Evolutionary conservation across 2,329 filamentous ascomycete genomes (phyloP), one percentile per base, ranked within the genome.

Genomic region (Ceratocystis papillata): DNA sequence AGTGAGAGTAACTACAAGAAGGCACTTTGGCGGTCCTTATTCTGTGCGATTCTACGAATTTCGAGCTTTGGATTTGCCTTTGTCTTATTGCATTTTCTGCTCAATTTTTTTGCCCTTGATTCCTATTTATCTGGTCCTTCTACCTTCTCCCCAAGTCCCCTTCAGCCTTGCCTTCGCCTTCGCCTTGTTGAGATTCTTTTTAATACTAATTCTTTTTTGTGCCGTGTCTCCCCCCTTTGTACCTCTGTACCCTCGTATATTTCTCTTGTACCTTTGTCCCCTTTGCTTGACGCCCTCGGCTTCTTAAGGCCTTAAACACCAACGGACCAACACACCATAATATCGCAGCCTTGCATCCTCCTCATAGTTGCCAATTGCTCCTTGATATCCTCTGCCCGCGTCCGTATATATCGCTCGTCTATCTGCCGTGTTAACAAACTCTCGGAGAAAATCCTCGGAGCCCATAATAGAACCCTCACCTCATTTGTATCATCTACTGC

Each of bases 41-140:
- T 57, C 53, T 22, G 53, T 57, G 53, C 30, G 53, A 33, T 57
- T 57, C 53, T 17, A 57, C 53, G 28, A 22, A 57, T 15, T 57
- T 57, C 53, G 53, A 57, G 53, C 25, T 57, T 25, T 28, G 53
- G 17, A 30, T 57, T 57, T 25, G 53, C 53, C 22, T 30, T 57
- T 33, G n/a, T 28, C 30, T 62, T 62, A 8, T 62, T 45, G 44
- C 20, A 10, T 28, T 20, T 20, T 5, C 15, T 17, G 5, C 28
- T 61, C 57, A 20, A 22, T 62, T 45, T 62, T 17, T 25, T 62
- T 48, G 2, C 33, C 41, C n/a, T 62, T 62, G 12, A 25, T 45
- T 48, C n/a, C 28, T 62, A 6, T 12, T 45, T 33, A 12, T 63
- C 25, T 63, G n/a, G 25, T 25, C 22, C 7, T 63, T 63, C 48